phyloP scores from a whole-genome alignment of 148 eudicot genomes.

The Rhododendron kiyosumense region DNA sequence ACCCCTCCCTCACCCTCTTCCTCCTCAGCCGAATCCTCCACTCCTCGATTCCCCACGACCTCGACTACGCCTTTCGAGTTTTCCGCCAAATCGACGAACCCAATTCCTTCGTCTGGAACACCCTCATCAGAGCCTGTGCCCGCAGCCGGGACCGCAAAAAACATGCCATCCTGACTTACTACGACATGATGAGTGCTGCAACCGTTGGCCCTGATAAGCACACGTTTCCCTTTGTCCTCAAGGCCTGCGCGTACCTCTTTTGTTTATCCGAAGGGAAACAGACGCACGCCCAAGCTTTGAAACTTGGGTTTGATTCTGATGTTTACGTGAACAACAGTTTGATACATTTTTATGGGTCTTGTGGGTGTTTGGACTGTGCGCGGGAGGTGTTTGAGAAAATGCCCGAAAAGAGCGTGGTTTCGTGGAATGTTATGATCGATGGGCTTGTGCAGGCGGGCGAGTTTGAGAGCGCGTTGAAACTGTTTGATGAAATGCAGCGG shows the following conservation, averaged over 20 bases:
- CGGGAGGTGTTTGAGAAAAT: conserved; percentile 58
- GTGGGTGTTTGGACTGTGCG: conserved; percentile 53
- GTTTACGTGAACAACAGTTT: conserved; percentile 57
- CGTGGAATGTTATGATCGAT: conserved; percentile 71
- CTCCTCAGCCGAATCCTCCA: conserved; percentile 46
- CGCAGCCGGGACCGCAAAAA: conserved; percentile 29
- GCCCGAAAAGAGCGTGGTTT: conserved; percentile 62
- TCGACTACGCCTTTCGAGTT: conserved; percentile 34
- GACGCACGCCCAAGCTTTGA: conserved; percentile 45
- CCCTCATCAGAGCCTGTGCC: conserved; percentile 58
- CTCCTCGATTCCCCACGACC: conserved; percentile 37
- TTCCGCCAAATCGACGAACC: conserved; percentile 39
- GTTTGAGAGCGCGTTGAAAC: conserved; percentile 49
- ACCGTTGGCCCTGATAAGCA: conserved; percentile 53
- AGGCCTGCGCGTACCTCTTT: conserved; percentile 65
- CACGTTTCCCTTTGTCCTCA: conserved; percentile 65
- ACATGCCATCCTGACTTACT: conserved; percentile 33
- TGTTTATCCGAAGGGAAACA: conserved; percentile 42
- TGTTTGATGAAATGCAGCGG: conserved; percentile 44
- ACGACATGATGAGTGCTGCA: conserved; percentile 27
- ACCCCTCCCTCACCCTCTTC: conserved; percentile 22
- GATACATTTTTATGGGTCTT: conserved; percentile 56
- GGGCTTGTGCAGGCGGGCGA: conserved; percentile 51
- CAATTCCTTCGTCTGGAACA: conserved; percentile 63
- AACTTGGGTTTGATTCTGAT: conserved; percentile 53